Base-by-base conservation (phyloP, 257 asterid genomes). In the Eucommia ulmoides region DNA sequence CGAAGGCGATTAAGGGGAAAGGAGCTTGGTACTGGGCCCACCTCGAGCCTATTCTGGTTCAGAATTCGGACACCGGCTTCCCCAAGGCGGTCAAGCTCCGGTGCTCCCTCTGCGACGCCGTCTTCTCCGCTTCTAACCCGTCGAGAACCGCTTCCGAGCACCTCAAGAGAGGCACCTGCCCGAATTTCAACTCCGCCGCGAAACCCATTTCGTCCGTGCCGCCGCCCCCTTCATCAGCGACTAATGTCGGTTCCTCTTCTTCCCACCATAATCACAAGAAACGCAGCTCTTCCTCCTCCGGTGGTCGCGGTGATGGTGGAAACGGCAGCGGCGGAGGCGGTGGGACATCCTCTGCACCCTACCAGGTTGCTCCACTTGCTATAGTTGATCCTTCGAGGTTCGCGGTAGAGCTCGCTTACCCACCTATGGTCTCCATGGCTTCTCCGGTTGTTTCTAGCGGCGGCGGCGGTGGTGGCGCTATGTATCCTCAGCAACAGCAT, bases 21-120 rank as follows among this genome's bases (percentile, higher is more conserved):
- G 99, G 99, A 49, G 96, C 99, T 9, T 91, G 99, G 99, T 91
- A 91, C 62, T 91, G 99, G 99, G 81, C 82, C 17, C 95, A 91
- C 73, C 76, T 91, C 10, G 97, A 91, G 64, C 99, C 99, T 33
- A 81, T 85, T 44, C 79, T 91, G 58, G 83, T 86, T 24, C 82
- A 66, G 25, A 75, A 79, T 57, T 58, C 92, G 48, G 96, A 86
- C 24, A 77, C 78, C 9, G 94, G 93, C 22, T 53, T 83, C 14
- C 87, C 99, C 49, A 86, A 86, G 63, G 86, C 99, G 0, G 96
- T 91, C 3, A 91, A 91, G 71, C 95, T 91, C 11, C 50, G 94
- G 24, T 91, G 99, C 68, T 70, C 85, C 6, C 53, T 91, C 0
- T 91, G 99, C 63, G 93, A 81, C 68, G 96, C 99, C 51, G 89